Evolutionary conservation across 768 basidiomycete genomes (phyloP).

Genomic region (Suillus luteus): DNA sequence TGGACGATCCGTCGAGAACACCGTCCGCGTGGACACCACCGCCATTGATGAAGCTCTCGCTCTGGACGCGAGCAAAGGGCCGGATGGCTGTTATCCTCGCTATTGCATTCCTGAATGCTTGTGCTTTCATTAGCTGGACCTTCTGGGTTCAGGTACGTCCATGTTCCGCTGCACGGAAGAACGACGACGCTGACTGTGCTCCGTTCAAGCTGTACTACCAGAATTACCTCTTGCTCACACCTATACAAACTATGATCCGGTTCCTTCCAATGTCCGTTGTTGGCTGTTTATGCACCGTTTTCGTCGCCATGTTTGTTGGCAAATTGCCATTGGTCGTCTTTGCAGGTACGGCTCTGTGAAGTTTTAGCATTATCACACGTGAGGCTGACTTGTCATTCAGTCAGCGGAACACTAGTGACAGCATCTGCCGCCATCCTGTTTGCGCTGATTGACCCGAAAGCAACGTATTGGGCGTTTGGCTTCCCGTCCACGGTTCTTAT

Average conservation of each 20-base stretch:
- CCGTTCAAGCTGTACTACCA: slow-evolving; percentile 67
- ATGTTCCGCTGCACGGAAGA: neutral
- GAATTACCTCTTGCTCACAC: slow-evolving; percentile 53
- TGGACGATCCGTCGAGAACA: slow-evolving; percentile 16
- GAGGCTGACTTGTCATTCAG: slow-evolving; percentile 27
- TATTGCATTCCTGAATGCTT: slow-evolving; percentile 65
- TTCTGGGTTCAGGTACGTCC: slow-evolving; percentile 48
- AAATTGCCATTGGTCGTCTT: slow-evolving; percentile 58
- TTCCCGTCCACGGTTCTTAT: slow-evolving; percentile 67
- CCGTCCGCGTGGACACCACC: slow-evolving; percentile 46
- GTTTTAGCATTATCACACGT: slow-evolving; percentile 3
- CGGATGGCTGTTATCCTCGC: slow-evolving; percentile 60
- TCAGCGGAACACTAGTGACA: slow-evolving; percentile 63
- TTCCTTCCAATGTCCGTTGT: slow-evolving; percentile 71
- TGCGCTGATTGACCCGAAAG: slow-evolving; percentile 59
- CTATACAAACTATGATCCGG: slow-evolving; percentile 63
- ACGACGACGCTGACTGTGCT: neutral
- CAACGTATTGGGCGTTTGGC: slow-evolving; percentile 72
- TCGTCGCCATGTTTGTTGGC: slow-evolving; percentile 64
- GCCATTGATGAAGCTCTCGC: slow-evolving; percentile 62
- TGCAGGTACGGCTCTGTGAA: slow-evolving; percentile 42
- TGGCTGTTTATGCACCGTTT: slow-evolving; percentile 64
- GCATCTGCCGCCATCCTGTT: slow-evolving; percentile 61
- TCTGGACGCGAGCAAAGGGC: slow-evolving; percentile 65
- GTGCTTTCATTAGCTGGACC: slow-evolving; percentile 53